Base-by-base conservation (phyloP, 805 yeast genomes). In the Saturnispora besseyi region DNA sequence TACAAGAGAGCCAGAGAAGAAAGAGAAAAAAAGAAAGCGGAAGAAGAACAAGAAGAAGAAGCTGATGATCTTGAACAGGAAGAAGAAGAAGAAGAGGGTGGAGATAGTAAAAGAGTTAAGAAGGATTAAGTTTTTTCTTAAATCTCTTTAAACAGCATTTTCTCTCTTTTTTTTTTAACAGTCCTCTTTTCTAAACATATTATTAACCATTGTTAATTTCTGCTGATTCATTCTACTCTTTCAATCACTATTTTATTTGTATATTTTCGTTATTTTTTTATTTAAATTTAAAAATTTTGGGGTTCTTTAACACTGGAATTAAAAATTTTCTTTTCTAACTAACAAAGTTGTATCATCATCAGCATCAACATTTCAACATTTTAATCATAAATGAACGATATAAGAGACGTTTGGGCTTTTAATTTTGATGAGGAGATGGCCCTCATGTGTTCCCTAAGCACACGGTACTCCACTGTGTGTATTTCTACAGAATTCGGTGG, bases 401-500 rank as follows among this genome's bases (percentile, higher is more conserved):
- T 82, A 30, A 76, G 79, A 58, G 90, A 86, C 55, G 93, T 86
- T 29, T 84, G 91, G 89, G 73, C 69, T 34, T 78, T 76, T 49
- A 85, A 84, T 60, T 67, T 86, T 54, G 82, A 82, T 56, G 73
- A 74, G 49, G 93, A 84, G 59, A 79, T 84, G 65, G 76, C 74
- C 51, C 66, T 75, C 6, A 36, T 36, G 40, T 36, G 40, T 18
- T 36, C 40, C 2, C 11, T 36, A 15, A 36, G 40, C 21, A 18
- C 22, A 15, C 40, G 40, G 10, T 36, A 36, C 21, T 76, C 58
- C 76, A 71, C 74, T 56, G 76, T 84, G 26, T 76, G 87, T 3
- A 77, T 89, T 51, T 90, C 89, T 58, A 89, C 95, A 44, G 98
- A 93, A 65, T 89, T 93, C 62, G 96, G 96, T 0, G 99, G 99